phyloP scores from a whole-genome alignment of 1,139 yeast species.

The Zygosaccharomyces sapae region DNA sequence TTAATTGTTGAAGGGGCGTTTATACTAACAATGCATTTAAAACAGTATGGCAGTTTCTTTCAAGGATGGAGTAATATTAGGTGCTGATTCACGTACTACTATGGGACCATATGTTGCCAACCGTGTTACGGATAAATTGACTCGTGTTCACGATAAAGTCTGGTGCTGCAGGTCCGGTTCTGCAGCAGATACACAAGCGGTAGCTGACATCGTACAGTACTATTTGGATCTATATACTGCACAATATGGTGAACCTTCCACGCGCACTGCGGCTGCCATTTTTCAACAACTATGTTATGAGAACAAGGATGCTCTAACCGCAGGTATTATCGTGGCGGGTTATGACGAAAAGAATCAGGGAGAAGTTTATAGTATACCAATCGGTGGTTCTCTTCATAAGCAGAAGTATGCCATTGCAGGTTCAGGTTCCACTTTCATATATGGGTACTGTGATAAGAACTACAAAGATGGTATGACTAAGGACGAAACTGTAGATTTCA shows the following conservation, averaged over 20 bases:
- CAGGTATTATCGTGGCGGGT: conserved; percentile 97
- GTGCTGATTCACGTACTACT: conserved; percentile 96
- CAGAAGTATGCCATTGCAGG: conserved; percentile 97
- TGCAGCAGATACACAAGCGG: conserved; percentile 97
- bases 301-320: conserved; percentile 80
- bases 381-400: conserved; percentile 92
- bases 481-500: conserved; percentile 77
- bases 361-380: conserved; percentile 84
- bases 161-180: conserved; percentile 97
- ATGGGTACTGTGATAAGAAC: conserved; percentile 93
- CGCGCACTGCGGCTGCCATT: conserved; percentile 80
- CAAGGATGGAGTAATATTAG: conserved; percentile 89
- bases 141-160: conserved; percentile 91
- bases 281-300: conserved; percentile 87
- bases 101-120: conserved; percentile 96
- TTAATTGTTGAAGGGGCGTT: not conserved
- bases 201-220: conserved; percentile 90
- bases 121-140: conserved; percentile 91
- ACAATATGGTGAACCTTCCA: conserved; percentile 61
- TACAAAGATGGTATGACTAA: conserved; percentile 71
- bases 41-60: conserved; percentile 85
- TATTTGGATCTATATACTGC: conserved; percentile 72
- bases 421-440: conserved; percentile 90
- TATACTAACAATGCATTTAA: conserved; percentile 17
- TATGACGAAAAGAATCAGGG: conserved; percentile 81